Evolutionary conservation across 768 basidiomycete species (phyloP).

Genomic region (Russula sp.): DNA sequence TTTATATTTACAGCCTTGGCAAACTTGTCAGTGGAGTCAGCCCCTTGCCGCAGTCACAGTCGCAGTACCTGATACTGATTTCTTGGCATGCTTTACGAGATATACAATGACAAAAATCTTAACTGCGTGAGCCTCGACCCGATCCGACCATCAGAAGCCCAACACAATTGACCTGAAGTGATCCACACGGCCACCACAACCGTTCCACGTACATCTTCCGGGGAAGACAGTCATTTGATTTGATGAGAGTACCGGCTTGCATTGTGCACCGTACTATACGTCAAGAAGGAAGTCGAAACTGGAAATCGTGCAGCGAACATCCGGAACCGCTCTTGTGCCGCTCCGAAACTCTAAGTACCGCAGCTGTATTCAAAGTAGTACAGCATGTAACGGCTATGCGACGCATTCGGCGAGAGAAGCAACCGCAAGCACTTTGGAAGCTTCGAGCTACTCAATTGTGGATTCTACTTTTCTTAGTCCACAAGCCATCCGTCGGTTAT

Average conservation of each 20-base stretch:
- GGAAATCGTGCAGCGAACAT: too few species aligned
- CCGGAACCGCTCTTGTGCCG: not conserved
- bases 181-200: not conserved
- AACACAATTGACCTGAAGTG: not conserved
- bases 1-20: too few species aligned
- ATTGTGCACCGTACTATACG: not conserved
- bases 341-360: not conserved
- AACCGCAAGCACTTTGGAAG: not conserved
- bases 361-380: not conserved
- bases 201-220: not conserved
- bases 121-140: not conserved
- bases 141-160: not conserved
- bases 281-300: not conserved
- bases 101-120: too few species aligned
- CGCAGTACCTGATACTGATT: too few species aligned
- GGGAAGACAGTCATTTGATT: not conserved
- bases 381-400: not conserved
- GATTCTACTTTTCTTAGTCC: not conserved
- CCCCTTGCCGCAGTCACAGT: too few species aligned
- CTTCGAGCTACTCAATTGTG: not conserved
- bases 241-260: not conserved
- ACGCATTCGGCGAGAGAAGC: not conserved
- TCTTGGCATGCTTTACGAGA: not conserved
- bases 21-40: too few species aligned
- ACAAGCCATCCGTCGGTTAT: not conserved